Evolutionary conservation across 2,329 filamentous ascomycete species (phyloP).

Genomic region (Paraconiothyrium sp.): DNA sequence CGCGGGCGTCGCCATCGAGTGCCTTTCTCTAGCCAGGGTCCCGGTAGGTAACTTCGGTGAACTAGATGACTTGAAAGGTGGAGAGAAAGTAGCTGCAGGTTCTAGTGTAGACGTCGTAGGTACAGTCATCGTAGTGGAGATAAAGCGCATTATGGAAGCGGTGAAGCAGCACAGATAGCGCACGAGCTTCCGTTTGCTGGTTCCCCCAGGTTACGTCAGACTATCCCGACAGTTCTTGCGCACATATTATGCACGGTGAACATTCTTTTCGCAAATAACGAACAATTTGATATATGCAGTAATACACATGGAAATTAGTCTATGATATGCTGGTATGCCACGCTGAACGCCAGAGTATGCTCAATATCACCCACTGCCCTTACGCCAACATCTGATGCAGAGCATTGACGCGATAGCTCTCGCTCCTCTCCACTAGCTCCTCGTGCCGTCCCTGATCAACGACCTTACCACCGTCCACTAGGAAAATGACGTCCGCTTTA

Average conservation of each 20-base stretch:
- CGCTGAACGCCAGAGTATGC: conserved; percentile 10
- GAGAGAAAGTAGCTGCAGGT: no score
- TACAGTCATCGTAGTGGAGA: no score
- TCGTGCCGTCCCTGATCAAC: conserved; percentile 61
- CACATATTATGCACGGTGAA: no score
- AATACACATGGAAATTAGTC: conserved; percentile 2
- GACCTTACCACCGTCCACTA: conserved; percentile 60
- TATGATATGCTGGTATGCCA: conserved; percentile 10
- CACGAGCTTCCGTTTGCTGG: neutral
- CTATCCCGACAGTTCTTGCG: neutral
- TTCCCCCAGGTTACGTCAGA: neutral
- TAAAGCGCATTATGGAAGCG: no score
- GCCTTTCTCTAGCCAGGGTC: no score
- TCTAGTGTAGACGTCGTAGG: no score
- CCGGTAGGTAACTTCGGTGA: no score
- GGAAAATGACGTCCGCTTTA: conserved; percentile 55
- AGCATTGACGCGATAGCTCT: conserved; percentile 61
- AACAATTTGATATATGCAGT: no score
- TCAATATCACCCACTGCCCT: neutral
- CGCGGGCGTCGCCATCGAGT: neutral
- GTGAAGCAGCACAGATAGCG: neutral
- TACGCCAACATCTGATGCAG: conserved; percentile 58
- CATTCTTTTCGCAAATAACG: neutral
- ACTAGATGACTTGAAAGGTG: no score
- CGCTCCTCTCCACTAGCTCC: conserved; percentile 59